phyloP scores from a whole-genome alignment of 192 early-diverging fungal species.

The Rhizoclosmatium globosum region DNA sequence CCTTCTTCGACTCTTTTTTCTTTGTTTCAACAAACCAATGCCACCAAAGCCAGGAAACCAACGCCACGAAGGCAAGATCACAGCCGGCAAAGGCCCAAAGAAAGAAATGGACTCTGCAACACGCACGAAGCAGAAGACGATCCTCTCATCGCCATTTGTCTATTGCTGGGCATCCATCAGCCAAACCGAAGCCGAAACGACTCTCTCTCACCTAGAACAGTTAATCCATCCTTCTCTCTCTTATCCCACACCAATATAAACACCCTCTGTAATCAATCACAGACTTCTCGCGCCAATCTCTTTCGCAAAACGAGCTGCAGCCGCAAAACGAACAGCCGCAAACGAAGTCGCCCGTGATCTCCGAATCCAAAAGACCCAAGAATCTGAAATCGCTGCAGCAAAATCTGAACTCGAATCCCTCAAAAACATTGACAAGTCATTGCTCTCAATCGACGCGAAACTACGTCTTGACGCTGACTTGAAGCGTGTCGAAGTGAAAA shows the following conservation, averaged over 20 bases:
- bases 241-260: neutral
- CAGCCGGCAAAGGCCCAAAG: too few relatives aligned
- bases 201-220: neutral
- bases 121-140: constrained; percentile 4
- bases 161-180: neutral
- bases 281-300: neutral
- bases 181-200: neutral
- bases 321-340: neutral
- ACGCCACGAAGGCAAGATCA: too few relatives aligned
- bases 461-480: neutral
- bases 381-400: neutral
- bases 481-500: neutral
- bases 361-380: neutral
- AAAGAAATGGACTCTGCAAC: too few relatives aligned
- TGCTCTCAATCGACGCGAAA: neutral
- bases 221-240: neutral
- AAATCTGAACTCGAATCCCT: neutral
- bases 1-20: too few relatives aligned
- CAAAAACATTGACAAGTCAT: neutral
- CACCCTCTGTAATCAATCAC: neutral
- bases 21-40: too few relatives aligned
- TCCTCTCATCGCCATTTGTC: neutral
- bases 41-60: too few relatives aligned
- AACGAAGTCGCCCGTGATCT: neutral
- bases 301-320: neutral